Percentiles rank a stretch among this genome's conserved stretches.
These are phyloP conservation scores for Lactarius tabidus DNA, from an alignment of 768 basidiomycete genomes.

Conservation along the genomic window DNA sequence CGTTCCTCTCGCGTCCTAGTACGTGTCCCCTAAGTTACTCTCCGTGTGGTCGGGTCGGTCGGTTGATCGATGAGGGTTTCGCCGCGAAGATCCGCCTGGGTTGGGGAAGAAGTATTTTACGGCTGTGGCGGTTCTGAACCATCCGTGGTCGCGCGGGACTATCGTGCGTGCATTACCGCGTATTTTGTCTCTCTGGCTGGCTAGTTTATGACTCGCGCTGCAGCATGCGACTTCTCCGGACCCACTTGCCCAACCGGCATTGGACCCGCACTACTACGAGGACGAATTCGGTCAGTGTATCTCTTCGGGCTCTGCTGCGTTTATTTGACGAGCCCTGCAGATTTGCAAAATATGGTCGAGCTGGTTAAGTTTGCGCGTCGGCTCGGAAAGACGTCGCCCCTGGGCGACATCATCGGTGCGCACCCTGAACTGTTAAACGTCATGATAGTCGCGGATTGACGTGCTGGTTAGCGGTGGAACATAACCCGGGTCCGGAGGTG, in stretches of 20 bases:
- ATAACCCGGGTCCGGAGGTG: conserved; percentile 32
- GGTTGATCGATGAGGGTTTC: background rate
- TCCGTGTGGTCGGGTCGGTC: too few species aligned
- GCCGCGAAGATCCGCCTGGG: conserved; percentile 34
- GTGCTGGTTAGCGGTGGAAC: conserved; percentile 28
- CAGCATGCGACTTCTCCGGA: conserved; percentile 34
- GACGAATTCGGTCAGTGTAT: conserved; percentile 31
- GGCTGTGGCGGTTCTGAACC: conserved; percentile 37
- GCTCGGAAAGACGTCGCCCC: conserved; percentile 27
- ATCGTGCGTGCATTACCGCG: conserved; percentile 36
- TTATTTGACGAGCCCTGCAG: background rate
- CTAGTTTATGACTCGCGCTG: conserved; percentile 12
- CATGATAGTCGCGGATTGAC: background rate
- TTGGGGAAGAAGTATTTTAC: conserved; percentile 43
- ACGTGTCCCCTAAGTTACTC: conserved; percentile 9
- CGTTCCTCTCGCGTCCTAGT: conserved; percentile 29
- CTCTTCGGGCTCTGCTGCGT: background rate
- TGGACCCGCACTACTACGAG: conserved; percentile 35
- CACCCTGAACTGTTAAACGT: background rate
- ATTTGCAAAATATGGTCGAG: too few species aligned
- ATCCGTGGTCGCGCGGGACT: conserved; percentile 46
- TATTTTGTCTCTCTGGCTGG: background rate
- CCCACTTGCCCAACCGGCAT: conserved; percentile 29
- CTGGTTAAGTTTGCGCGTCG: too few species aligned
- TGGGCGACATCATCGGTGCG: conserved; percentile 30